A percentile compares a stretch with the other conserved stretches of the same genome.
Conservation (phyloP, 306 rosid species). For the Cercis canadensis region DNA sequence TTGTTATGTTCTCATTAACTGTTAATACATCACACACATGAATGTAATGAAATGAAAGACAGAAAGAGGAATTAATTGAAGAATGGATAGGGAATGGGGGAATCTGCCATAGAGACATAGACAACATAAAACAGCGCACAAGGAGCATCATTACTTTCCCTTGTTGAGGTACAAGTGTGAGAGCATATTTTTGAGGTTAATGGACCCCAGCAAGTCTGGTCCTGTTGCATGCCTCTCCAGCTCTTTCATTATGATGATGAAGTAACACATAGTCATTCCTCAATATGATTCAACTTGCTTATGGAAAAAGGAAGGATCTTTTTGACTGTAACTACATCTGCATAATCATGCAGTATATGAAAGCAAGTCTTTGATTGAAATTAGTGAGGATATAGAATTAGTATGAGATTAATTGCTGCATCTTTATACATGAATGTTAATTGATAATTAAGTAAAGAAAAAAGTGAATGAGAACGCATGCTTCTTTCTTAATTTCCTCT, state of each 20-base stretch:
- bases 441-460: not conserved
- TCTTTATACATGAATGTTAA: conserved; percentile 6
- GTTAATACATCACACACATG: not conserved
- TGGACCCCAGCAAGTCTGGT: conserved; percentile 48
- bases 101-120: conserved; percentile 3
- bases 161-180: conserved; percentile 30
- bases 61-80: conserved; percentile 9
- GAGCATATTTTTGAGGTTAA: conserved; percentile 19
- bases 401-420: not conserved
- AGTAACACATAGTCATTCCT: not conserved
- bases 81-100: conserved; percentile 31
- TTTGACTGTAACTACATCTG: not conserved
- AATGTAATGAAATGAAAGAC: conserved; percentile 12
- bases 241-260: conserved; percentile 33
- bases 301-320: conserved; percentile 32
- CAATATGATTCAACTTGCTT: conserved; percentile 36
- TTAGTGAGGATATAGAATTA: too few relatives aligned
- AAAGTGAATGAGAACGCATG: conserved; percentile 43
- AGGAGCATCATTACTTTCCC: conserved; percentile 36
- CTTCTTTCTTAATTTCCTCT: conserved; percentile 29
- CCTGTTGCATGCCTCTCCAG: conserved; percentile 18
- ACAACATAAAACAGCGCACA: conserved; percentile 32
- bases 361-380: too few relatives aligned
- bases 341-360: too few relatives aligned
- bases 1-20: conserved; percentile 12